These are phyloP conservation scores for Coniochaeta prunicola DNA, from an alignment of 2,329 filamentous ascomycete species.

Conservation along the genomic window DNA sequence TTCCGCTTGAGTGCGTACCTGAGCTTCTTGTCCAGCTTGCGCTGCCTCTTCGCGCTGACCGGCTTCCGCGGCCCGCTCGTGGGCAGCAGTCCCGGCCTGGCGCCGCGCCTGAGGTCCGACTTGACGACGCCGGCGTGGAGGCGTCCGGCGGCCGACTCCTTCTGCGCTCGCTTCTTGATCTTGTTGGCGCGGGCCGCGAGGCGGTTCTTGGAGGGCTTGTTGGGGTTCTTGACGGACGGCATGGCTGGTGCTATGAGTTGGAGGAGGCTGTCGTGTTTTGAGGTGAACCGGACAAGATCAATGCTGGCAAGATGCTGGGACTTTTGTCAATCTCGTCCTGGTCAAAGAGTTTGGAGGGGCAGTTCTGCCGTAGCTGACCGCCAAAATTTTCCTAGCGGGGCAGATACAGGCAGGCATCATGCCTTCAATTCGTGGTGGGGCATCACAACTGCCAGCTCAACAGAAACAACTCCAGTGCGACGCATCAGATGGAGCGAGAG, in stretches of 20 bases:
- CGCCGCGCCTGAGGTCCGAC: constrained; percentile 35
- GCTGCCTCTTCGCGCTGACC: constrained; percentile 47
- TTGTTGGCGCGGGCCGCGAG: constrained; percentile 37
- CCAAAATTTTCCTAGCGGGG: neutral
- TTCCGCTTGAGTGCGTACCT: constrained; percentile 45
- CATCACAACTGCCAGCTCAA: no score
- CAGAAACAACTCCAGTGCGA: no score
- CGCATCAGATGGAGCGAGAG: no score
- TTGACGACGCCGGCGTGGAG: constrained; percentile 14
- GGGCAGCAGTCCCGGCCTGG: constrained; percentile 43
- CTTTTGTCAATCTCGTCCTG: neutral
- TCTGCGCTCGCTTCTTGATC: constrained; percentile 34
- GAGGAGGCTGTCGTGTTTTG: neutral
- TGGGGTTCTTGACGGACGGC: constrained; percentile 52
- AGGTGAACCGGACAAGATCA: neutral
- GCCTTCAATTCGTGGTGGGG: no score
- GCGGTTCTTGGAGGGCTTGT: constrained; percentile 47
- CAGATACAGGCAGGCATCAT: no score
- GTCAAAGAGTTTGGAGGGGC: neutral
- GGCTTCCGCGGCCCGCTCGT: constrained; percentile 45
- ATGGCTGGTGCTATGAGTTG: constrained; percentile 22
- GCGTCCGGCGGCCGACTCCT: constrained; percentile 26
- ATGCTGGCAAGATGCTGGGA: neutral
- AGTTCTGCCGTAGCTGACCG: neutral
- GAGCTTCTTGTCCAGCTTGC: constrained; percentile 48